Conservation (phyloP, 2,329 filamentous ascomycete genomes). For the Zymoseptoria pseudotritici region DNA sequence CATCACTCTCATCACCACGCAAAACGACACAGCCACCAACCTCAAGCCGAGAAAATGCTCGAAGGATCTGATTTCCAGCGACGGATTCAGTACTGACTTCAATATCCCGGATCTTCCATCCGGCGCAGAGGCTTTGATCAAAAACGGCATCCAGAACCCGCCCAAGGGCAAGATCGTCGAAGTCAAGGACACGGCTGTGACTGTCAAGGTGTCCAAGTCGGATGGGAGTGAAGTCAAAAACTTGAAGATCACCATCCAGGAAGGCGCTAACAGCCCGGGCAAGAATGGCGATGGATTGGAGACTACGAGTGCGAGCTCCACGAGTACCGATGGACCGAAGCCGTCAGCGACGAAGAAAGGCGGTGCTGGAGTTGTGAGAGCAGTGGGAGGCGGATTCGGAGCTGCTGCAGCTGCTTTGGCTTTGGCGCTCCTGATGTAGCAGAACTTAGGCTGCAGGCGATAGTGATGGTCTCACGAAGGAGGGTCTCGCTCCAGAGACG, state of each 20-base stretch:
- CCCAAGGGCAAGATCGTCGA: slow-evolving; percentile 51
- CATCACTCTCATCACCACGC: slow-evolving; percentile 57
- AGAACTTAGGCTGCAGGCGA: not conserved
- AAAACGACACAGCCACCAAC: slow-evolving; percentile 50
- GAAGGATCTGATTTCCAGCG: slow-evolving; percentile 56
- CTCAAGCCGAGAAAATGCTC: slow-evolving; percentile 58
- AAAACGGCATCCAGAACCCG: slow-evolving; percentile 62
- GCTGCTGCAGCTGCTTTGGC: not conserved
- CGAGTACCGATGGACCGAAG: not conserved
- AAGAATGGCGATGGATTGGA: slow-evolving; percentile 26
- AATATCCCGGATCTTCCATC: slow-evolving; percentile 62
- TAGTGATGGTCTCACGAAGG: not conserved
- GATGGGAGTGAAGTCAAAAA: slow-evolving; percentile 54
- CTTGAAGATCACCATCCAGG: slow-evolving; percentile 52
- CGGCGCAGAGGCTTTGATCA: slow-evolving; percentile 64
- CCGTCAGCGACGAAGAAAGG: not conserved
- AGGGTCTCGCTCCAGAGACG: too few species aligned
- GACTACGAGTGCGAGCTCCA: not conserved
- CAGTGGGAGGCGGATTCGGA: not conserved
- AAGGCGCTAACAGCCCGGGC: slow-evolving; percentile 50
- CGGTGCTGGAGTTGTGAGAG: not conserved
- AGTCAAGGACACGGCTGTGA: slow-evolving; percentile 51
- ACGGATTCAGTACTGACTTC: slow-evolving; percentile 71
- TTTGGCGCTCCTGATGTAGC: not conserved
- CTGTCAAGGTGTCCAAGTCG: slow-evolving; percentile 49